Evolutionary conservation across 2,329 filamentous ascomycete species (phyloP).

Genomic region (Fusarium armeniacum): DNA sequence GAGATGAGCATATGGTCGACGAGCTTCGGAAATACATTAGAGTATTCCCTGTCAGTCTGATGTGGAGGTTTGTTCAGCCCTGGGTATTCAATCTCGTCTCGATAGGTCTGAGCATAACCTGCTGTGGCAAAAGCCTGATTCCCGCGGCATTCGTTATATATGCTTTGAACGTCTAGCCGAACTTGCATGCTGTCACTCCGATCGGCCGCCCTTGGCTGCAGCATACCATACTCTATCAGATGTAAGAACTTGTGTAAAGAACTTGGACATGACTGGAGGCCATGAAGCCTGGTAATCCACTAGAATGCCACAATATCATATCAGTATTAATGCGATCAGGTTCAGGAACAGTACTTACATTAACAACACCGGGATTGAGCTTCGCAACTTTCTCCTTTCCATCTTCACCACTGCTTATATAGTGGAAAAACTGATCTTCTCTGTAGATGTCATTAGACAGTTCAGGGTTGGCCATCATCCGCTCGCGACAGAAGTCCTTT

Average conservation of each 20-base stretch:
- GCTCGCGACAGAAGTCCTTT: rapidly evolving
- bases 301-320: neutral
- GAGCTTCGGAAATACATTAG: neutral
- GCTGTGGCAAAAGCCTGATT: neutral
- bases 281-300: neutral
- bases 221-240: neutral
- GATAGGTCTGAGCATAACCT: no score
- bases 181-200: neutral
- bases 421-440: neutral
- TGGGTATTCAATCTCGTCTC: no score
- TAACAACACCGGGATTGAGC: neutral
- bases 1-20: neutral
- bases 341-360: neutral
- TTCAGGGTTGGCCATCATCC: neutral
- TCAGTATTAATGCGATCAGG: no score
- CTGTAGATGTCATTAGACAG: rapidly evolving
- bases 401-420: rapidly evolving
- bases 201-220: neutral
- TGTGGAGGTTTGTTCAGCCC: no score
- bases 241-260: neutral
- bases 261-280: neutral
- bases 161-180: neutral
- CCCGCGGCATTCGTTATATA: neutral
- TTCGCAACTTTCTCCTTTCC: neutral
- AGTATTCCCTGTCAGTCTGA: no score